Evolutionary conservation across 2,329 filamentous ascomycete genomes (phyloP).

Genomic region (Endothia cerciana): DNA sequence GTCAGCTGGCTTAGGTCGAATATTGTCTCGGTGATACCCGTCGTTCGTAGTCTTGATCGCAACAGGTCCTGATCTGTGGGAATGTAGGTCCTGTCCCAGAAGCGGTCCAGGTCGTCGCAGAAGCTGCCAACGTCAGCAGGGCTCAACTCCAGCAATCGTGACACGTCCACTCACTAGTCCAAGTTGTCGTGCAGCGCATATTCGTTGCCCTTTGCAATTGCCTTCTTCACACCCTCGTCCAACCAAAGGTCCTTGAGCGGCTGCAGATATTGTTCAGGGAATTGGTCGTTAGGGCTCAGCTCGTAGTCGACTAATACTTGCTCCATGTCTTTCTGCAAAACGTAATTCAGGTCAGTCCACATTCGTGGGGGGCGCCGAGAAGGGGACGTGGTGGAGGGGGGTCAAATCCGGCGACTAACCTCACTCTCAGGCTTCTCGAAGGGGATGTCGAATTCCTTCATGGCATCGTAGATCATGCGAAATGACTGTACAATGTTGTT

Average conservation of each 20-base stretch:
- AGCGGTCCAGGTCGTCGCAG: constrained; percentile 75
- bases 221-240: constrained; percentile 80
- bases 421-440: constrained; percentile 81
- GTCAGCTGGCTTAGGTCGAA: constrained; percentile 92
- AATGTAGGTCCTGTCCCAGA: constrained; percentile 78
- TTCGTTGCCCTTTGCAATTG: constrained; percentile 93
- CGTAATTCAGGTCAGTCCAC: constrained; percentile 10
- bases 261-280: constrained; percentile 76
- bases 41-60: constrained; percentile 86
- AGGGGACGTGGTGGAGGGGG: background rate
- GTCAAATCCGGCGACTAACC: constrained; percentile 54
- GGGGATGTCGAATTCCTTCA: constrained; percentile 79
- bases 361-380: background rate
- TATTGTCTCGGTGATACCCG: constrained; percentile 92
- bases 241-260: constrained; percentile 85
- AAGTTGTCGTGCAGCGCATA: constrained; percentile 96
- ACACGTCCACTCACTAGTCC: constrained; percentile 72
- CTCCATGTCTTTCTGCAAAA: constrained; percentile 71
- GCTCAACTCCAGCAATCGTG: background rate
- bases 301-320: constrained; percentile 80
- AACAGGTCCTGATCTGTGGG: constrained; percentile 95
- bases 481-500: constrained; percentile 93
- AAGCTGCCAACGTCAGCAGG: constrained; percentile 61
- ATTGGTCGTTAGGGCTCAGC: constrained; percentile 77
- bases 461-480: constrained; percentile 86